phyloP scores from a whole-genome alignment of 2,329 filamentous ascomycete genomes.

The Scedosporium minutisporum region DNA sequence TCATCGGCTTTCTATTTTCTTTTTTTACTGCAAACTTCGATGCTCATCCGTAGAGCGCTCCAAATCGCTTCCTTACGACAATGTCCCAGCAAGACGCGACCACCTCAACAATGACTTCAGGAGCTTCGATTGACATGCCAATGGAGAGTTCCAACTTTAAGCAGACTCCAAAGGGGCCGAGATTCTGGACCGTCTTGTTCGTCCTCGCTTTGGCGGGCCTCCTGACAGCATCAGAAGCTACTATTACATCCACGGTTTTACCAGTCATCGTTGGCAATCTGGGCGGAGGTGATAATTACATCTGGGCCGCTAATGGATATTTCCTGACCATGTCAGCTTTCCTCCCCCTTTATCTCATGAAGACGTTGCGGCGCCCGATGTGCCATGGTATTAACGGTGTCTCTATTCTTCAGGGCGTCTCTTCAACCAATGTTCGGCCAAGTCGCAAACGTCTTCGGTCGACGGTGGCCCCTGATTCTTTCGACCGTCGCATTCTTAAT shows the following conservation, averaged over 20 bases:
- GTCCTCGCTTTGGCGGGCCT: conserved; percentile 12
- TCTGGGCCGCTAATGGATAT: conserved; percentile 18
- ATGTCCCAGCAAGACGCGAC: not conserved
- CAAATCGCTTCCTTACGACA: not conserved
- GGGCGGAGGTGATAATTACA: conserved; percentile 12
- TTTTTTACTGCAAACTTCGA: not conserved
- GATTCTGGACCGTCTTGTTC: conserved; percentile 12
- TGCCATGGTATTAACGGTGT: not conserved
- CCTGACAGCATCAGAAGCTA: conserved; percentile 10
- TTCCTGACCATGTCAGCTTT: conserved; percentile 14
- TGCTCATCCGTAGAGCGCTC: not conserved
- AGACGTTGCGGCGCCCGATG: not conserved
- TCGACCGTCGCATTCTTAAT: conserved; percentile 13
- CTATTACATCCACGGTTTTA: conserved; percentile 17
- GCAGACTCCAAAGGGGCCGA: not conserved
- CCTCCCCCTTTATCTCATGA: not conserved
- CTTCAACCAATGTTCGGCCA: conserved; percentile 16
- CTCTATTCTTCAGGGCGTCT: conserved; percentile 10
- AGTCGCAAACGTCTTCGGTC: conserved; percentile 16
- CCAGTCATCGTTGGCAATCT: conserved; percentile 15
- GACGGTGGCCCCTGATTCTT: conserved; percentile 12
- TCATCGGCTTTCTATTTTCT: not conserved
- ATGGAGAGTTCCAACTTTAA: not conserved
- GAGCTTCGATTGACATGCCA: not conserved
- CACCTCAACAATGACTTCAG: not conserved